Evolutionary conservation across 2,329 filamentous ascomycete genomes (phyloP).

Genomic region (Colletotrichum sp.): DNA sequence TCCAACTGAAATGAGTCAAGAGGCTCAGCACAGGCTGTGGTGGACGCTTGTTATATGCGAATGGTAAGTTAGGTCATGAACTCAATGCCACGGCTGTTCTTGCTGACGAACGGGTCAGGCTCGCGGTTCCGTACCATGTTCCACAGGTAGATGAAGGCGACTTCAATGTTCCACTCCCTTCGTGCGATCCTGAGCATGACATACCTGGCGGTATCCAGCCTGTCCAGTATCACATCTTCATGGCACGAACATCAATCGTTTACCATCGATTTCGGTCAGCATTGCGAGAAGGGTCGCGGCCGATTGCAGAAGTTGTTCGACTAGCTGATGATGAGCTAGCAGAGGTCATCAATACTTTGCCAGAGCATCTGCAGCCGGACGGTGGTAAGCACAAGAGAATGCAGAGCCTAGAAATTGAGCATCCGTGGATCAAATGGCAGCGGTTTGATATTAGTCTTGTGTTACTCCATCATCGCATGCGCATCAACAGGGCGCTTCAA

Average conservation of each 20-base stretch:
- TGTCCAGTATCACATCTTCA: constrained; percentile 16
- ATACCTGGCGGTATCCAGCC: not conserved
- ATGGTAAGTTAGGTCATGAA: not conserved
- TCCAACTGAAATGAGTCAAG: not conserved
- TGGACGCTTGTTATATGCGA: constrained; percentile 20
- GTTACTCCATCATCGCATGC: constrained; percentile 12
- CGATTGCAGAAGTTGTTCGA: not conserved
- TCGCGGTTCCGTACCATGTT: constrained; percentile 6
- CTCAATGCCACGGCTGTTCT: not conserved
- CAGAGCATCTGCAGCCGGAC: constrained; percentile 15
- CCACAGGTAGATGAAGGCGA: constrained; percentile 2
- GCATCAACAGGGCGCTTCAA: constrained; percentile 12
- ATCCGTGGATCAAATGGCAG: constrained; percentile 21
- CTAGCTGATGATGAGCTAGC: constrained; percentile 12
- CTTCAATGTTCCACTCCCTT: constrained; percentile 6
- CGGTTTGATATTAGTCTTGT: constrained; percentile 20
- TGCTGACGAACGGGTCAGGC: not conserved
- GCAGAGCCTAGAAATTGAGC: not conserved
- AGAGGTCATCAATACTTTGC: constrained; percentile 20
- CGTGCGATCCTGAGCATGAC: not conserved
- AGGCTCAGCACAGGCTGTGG: constrained; percentile 9
- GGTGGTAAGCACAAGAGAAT: not conserved
- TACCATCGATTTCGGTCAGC: constrained; percentile 13
- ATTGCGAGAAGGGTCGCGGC: not conserved
- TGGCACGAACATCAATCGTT: constrained; percentile 9